phyloP scores from a whole-genome alignment of 2,329 filamentous ascomycete species.

The Alternaria brassicae region DNA sequence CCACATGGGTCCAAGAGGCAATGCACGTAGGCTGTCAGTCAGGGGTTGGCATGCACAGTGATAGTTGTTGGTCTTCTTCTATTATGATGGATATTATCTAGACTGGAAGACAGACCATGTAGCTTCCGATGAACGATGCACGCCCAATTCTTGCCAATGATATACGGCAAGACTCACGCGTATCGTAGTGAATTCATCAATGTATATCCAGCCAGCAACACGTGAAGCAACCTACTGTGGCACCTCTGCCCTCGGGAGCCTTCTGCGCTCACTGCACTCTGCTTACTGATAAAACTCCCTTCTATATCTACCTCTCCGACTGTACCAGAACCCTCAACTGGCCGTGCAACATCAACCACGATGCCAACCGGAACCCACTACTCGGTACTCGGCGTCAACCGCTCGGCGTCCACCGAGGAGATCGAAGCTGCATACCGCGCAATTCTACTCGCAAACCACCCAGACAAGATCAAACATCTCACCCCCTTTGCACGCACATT shows the following conservation, averaged over 20 bases:
- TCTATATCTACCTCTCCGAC: not conserved
- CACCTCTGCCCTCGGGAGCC: not conserved
- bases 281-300: not conserved
- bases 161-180: not conserved
- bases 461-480: not conserved
- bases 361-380: not conserved
- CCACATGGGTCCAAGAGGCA: not conserved
- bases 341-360: not conserved
- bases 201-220: not conserved
- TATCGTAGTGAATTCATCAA: not conserved
- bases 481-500: not conserved
- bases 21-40: not conserved
- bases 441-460: not conserved
- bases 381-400: not conserved
- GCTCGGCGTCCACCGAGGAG: not conserved
- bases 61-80: not conserved
- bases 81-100: too few relatives aligned
- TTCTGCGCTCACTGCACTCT: not conserved
- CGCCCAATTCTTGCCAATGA: not conserved
- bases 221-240: not conserved
- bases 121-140: not conserved
- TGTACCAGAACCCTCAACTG: not conserved
- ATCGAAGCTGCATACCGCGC: not conserved
- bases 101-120: not conserved
- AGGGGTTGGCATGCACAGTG: not conserved